Percentiles rank a stretch among this genome's conserved stretches.
Evolutionary conservation across 2,329 filamentous ascomycete species (phyloP).

Genomic region (Pseudocercospora vitis): DNA sequence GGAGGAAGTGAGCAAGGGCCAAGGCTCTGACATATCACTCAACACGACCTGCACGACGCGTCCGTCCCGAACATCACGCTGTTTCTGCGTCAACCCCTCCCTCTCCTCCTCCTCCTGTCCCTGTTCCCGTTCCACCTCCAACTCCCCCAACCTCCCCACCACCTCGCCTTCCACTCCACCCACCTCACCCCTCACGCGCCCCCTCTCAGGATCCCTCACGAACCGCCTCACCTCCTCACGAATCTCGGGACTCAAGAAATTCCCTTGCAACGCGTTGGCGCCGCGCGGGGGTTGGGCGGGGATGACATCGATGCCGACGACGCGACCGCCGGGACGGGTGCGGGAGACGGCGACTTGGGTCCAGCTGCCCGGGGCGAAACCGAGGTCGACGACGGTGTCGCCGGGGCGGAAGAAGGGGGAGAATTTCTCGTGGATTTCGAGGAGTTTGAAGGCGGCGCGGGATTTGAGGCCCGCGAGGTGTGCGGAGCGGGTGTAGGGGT

Average conservation of each 20-base stretch:
- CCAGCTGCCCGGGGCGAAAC: constrained; percentile 70
- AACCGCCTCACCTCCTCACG: constrained; percentile 75
- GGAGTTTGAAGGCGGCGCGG: constrained; percentile 86
- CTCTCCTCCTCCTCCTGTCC: constrained; percentile 11
- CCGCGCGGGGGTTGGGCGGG: constrained; percentile 87
- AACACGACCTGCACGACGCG: constrained; percentile 85
- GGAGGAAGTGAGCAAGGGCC: constrained; percentile 76
- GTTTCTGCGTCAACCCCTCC: constrained; percentile 27
- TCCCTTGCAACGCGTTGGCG: constrained; percentile 91
- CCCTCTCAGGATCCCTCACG: constrained; percentile 63
- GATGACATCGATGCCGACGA: constrained; percentile 91
- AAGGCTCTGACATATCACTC: constrained; percentile 99
- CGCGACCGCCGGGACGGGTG: constrained; percentile 68
- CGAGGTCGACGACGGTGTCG: constrained; percentile 87
- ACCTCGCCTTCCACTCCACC: too few species aligned
- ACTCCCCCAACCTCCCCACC: constrained; percentile 64
- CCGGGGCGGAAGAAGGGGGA: constrained; percentile 72
- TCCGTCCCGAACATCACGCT: constrained; percentile 39
- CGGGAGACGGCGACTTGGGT: constrained; percentile 77
- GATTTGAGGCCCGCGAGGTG: constrained; percentile 80
- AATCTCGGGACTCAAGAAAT: constrained; percentile 78
- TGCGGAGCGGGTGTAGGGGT: constrained; percentile 72
- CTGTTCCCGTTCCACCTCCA: constrained; percentile 31
- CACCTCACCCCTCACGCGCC: constrained; percentile 49
- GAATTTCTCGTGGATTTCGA: constrained; percentile 87